Evolutionary conservation across 192 early-diverging fungal genomes (phyloP).

Genomic region (Gamsiella multidivaricata): DNA sequence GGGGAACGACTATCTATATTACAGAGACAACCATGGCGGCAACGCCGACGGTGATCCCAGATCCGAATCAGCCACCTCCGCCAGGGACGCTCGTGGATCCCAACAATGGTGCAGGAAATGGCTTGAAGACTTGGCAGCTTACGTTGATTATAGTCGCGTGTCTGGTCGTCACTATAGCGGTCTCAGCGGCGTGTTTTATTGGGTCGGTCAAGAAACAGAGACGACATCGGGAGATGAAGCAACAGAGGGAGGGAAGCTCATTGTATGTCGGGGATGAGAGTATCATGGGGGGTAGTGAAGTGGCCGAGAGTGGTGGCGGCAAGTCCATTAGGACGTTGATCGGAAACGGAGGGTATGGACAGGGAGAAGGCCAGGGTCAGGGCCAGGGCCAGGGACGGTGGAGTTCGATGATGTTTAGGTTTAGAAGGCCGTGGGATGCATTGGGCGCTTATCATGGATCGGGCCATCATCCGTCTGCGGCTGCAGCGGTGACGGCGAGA

Average conservation of each 20-base stretch:
- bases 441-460: not conserved
- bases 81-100: not conserved
- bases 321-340: conserved; percentile 14
- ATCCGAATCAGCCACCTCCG: conserved; percentile 31
- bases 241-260: not conserved
- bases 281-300: conserved; percentile 6
- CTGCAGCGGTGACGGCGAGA: not conserved
- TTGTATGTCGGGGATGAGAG: not conserved
- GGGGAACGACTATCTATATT: conserved; percentile 26
- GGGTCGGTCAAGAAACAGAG: conserved; percentile 17
- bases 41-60: conserved; percentile 17
- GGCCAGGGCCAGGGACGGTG: not conserved
- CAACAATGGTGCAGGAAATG: not conserved
- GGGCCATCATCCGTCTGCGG: not conserved
- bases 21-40: conserved; percentile 9
- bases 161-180: conserved; percentile 12
- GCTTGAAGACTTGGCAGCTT: conserved; percentile 26
- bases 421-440: conserved; percentile 5
- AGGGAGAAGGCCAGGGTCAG: not conserved
- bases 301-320: conserved; percentile 5
- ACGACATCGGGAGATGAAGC: not conserved
- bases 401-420: conserved; percentile 7
- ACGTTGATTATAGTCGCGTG: conserved; percentile 25
- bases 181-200: not conserved
- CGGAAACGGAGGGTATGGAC: not conserved